These are phyloP conservation scores for Cupressus sempervirens DNA, from an alignment of 75 land plant genomes.

Conservation along the genomic window DNA sequence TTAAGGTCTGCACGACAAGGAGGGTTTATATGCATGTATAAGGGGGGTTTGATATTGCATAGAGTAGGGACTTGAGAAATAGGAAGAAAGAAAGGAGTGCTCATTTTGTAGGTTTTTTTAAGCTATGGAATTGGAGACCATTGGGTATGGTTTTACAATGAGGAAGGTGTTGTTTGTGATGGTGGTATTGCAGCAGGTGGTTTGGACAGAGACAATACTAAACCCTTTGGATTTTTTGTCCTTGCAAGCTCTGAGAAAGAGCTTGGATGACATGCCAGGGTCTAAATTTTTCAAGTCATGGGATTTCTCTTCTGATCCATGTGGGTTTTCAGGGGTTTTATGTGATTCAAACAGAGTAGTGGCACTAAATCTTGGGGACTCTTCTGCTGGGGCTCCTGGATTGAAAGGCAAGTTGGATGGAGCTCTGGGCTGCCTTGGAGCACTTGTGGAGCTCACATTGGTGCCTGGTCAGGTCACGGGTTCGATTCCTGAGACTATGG, in stretches of 20 bases:
- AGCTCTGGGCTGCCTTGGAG: slow-evolving; percentile 40
- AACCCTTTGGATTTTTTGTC: slow-evolving; percentile 57
- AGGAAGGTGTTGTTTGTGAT: not conserved
- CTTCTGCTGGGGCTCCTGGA: slow-evolving; percentile 62
- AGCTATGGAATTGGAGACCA: slow-evolving; percentile 13
- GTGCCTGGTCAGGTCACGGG: slow-evolving; percentile 65
- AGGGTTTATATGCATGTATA: too few species aligned
- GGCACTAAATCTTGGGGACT: slow-evolving; percentile 57
- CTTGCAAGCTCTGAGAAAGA: slow-evolving; percentile 45
- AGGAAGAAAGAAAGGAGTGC: too few species aligned
- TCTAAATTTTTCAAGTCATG: slow-evolving; percentile 53
- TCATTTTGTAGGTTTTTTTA: not conserved
- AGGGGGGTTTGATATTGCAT: not conserved
- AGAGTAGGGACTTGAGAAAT: too few species aligned
- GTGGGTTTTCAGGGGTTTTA: slow-evolving; percentile 45
- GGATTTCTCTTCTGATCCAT: slow-evolving; percentile 35
- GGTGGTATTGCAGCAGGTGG: not conserved
- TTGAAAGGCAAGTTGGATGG: slow-evolving; percentile 47
- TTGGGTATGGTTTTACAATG: not conserved
- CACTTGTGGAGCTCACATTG: slow-evolving; percentile 41
- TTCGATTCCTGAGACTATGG: slow-evolving; percentile 33
- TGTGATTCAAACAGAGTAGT: slow-evolving; percentile 38
- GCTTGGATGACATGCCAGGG: slow-evolving; percentile 50
- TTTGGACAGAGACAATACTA: slow-evolving; percentile 17
- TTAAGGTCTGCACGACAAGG: too few species aligned